Evolutionary conservation across 345 rosid species (phyloP).

Genomic region (Eucalyptus curtisii): DNA sequence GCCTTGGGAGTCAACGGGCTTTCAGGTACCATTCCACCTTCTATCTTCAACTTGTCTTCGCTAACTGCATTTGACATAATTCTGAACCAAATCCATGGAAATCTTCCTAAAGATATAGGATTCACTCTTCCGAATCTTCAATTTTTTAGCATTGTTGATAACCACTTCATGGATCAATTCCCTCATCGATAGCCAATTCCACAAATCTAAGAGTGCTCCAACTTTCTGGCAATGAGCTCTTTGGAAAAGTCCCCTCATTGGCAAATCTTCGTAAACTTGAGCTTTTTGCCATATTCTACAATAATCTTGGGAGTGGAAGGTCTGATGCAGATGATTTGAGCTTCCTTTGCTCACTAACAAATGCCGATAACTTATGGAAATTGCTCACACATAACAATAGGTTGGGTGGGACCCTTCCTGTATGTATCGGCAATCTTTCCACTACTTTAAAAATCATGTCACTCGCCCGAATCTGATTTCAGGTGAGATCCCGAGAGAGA

Average conservation of each 20-base stretch:
- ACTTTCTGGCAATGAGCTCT: not conserved
- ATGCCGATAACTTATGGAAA: not conserved
- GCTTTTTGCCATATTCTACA: not conserved
- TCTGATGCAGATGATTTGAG: not conserved
- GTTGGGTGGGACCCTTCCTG: not conserved
- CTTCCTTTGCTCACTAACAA: constrained; percentile 2
- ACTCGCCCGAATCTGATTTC: not conserved
- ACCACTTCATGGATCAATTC: constrained; percentile 1
- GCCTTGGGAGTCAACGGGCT: not conserved
- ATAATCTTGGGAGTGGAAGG: not conserved
- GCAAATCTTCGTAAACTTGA: not conserved
- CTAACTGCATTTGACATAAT: not conserved
- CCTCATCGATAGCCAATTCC: not conserved
- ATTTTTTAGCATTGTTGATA: rapidly evolving
- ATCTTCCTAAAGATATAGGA: constrained; percentile 3
- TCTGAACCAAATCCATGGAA: not conserved
- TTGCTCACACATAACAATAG: rapidly evolving
- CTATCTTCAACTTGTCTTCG: constrained; percentile 10
- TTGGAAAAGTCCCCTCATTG: not conserved
- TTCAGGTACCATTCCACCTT: constrained; percentile 4
- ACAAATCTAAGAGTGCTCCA: not conserved
- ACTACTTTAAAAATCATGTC: not conserved
- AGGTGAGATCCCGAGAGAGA: constrained; percentile 2
- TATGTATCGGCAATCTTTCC: not conserved
- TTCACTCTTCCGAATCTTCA: not conserved